These are phyloP conservation scores for Panicum virgatum DNA, from an alignment of 202 grass and related monocot genomes.

Conservation along the genomic window DNA sequence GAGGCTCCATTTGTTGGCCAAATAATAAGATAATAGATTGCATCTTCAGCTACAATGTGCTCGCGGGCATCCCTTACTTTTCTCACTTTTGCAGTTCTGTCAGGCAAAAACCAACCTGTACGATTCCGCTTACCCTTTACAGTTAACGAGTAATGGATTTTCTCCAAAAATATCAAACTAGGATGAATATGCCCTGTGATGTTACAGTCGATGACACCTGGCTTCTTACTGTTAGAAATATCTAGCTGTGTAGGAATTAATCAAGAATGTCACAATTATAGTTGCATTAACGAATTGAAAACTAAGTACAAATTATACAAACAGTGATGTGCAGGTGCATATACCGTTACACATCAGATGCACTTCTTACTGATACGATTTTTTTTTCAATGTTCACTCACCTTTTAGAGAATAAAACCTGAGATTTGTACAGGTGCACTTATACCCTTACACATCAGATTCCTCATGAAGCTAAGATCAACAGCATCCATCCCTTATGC, in stretches of 20 bases:
- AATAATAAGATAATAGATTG: too few relatives aligned
- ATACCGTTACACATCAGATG: too few relatives aligned
- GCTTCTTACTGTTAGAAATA: constrained; percentile 1
- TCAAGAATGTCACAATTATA: neutral
- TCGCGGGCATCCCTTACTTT: neutral
- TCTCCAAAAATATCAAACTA: constrained; percentile 28
- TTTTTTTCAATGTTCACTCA: neutral
- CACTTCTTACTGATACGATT: too few relatives aligned
- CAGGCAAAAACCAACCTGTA: neutral
- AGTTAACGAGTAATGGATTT: neutral
- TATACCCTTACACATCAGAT: neutral
- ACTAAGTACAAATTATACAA: neutral
- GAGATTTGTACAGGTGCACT: neutral
- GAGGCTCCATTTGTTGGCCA: too few relatives aligned
- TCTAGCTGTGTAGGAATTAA: constrained; percentile 15
- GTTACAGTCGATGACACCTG: neutral
- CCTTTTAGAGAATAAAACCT: neutral
- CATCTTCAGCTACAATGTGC: constrained; percentile 14
- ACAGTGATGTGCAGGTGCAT: neutral
- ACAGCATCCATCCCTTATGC: neutral
- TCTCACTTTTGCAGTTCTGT: constrained; percentile 8
- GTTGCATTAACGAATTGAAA: neutral
- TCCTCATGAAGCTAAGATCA: neutral
- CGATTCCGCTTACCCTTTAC: neutral
- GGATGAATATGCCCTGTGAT: constrained; percentile 27